phyloP scores from a whole-genome alignment of 2,329 filamentous ascomycete species.

The Fusarium circinatum region DNA sequence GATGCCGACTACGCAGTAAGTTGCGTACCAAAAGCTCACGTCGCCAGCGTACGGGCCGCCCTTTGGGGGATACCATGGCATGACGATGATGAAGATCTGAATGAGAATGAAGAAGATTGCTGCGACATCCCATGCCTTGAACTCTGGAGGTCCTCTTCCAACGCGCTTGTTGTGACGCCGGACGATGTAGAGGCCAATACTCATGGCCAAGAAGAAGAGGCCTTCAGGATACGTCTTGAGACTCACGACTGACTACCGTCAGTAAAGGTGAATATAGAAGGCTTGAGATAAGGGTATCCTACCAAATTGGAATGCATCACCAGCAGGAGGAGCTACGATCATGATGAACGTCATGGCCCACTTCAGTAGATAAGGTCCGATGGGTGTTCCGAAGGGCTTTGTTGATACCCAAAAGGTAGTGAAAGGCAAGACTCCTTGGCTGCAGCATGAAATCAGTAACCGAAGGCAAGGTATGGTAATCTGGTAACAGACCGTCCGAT shows the following conservation, averaged over 20 bases:
- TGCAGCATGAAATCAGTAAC: slow-evolving; percentile 51
- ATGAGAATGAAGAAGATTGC: slow-evolving; percentile 69
- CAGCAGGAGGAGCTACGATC: slow-evolving; percentile 69
- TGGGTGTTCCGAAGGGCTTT: slow-evolving; percentile 69
- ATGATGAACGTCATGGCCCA: slow-evolving; percentile 68
- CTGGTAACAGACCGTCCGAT: slow-evolving; percentile 67
- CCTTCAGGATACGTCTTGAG: slow-evolving; percentile 67
- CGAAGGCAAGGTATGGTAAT: slow-evolving; percentile 68
- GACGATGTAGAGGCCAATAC: slow-evolving; percentile 66
- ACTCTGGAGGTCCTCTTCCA: slow-evolving; percentile 60
- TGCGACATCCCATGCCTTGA: slow-evolving; percentile 67
- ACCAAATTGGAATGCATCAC: slow-evolving; percentile 72
- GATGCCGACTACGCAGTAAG: slow-evolving; percentile 73
- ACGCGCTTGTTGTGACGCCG: slow-evolving; percentile 63
- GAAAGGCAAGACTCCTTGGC: slow-evolving; percentile 68
- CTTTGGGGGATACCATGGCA: slow-evolving; percentile 77
- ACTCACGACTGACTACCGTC: slow-evolving; percentile 60
- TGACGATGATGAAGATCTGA: slow-evolving; percentile 71
- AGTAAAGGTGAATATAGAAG: background rate
- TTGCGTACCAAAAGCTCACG: slow-evolving; percentile 79
- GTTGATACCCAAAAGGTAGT: slow-evolving; percentile 71
- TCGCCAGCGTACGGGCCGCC: slow-evolving; percentile 69
- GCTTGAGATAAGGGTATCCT: too few species aligned
- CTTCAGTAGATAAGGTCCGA: slow-evolving; percentile 68
- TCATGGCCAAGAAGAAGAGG: slow-evolving; percentile 67